phyloP scores from a whole-genome alignment of 345 rosid genomes.

The Lepidium africanum region DNA sequence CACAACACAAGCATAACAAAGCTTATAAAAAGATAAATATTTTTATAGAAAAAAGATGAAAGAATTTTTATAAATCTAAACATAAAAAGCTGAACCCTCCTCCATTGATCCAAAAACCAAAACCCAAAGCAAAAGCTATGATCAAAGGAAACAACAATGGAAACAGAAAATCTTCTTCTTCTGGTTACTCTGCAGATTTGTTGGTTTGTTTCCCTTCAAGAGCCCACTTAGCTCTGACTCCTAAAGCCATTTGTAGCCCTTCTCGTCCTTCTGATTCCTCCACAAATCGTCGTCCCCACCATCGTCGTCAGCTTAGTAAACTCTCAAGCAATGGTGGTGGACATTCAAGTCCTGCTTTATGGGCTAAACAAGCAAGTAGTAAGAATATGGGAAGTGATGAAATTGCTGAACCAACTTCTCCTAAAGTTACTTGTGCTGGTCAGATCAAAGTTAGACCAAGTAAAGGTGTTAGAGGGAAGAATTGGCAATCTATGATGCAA shows the following conservation, averaged over 20 bases:
- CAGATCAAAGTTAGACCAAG: conserved; percentile 84
- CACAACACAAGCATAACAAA: conserved; percentile 23
- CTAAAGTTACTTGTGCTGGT: conserved; percentile 90
- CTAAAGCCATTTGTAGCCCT: conserved; percentile 74
- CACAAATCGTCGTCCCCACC: conserved; percentile 38
- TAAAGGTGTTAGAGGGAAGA: conserved; percentile 36
- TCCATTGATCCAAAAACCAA: conserved; percentile 20
- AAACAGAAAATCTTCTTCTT: conserved; percentile 33
- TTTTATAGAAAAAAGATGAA: not conserved
- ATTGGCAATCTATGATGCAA: conserved; percentile 79
- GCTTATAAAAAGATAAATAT: not conserved
- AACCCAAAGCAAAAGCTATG: conserved; percentile 12
- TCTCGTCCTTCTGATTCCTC: conserved; percentile 40
- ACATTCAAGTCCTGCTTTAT: conserved; percentile 48
- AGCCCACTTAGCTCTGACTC: conserved; percentile 59
- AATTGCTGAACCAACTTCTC: conserved; percentile 76
- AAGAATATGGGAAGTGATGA: conserved; percentile 42
- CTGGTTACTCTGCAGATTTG: conserved; percentile 69
- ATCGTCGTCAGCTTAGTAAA: conserved; percentile 34
- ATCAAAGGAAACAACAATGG: conserved; percentile 77
- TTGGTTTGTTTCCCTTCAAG: conserved; percentile 88
- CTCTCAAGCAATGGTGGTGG: conserved; percentile 16
- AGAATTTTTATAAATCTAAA: conserved; percentile 22
- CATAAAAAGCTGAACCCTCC: conserved; percentile 24
- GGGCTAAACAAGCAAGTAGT: conserved; percentile 46